Percentiles rank a stretch among this genome's conserved stretches.
Evolutionary conservation across 805 yeast species (phyloP).

Genomic region (Isabelozyma gotoi): DNA sequence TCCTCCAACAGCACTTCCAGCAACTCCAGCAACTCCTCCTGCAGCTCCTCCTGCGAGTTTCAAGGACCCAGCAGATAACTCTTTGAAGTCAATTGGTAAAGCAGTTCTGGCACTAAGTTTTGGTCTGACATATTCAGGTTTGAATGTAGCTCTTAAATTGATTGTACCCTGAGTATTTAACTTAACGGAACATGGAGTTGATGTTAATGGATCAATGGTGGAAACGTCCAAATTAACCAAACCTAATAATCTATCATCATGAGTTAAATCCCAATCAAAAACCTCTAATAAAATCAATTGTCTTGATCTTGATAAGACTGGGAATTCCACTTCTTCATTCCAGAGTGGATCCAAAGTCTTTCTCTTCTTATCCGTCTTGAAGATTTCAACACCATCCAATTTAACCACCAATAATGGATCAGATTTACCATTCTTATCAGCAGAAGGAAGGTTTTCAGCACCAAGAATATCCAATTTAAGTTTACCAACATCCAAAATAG

Average conservation of each 20-base stretch:
- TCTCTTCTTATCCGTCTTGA: slow-evolving; percentile 60
- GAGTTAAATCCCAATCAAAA: slow-evolving; percentile 79
- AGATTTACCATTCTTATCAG: slow-evolving; percentile 73
- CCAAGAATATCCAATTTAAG: slow-evolving; percentile 55
- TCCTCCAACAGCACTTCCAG: slow-evolving; percentile 37
- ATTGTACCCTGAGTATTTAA: slow-evolving; percentile 67
- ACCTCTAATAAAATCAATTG: slow-evolving; percentile 48
- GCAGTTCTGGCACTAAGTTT: slow-evolving; percentile 40
- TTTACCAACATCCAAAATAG: slow-evolving; percentile 67
- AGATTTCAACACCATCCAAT: slow-evolving; percentile 53
- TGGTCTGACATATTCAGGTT: slow-evolving; percentile 71
- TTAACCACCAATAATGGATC: slow-evolving; percentile 65
- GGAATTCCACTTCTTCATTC: slow-evolving; percentile 65
- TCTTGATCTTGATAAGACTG: slow-evolving; percentile 63
- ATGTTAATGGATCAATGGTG: slow-evolving; percentile 43
- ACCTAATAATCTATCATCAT: slow-evolving; percentile 64
- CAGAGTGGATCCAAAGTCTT: slow-evolving; percentile 73
- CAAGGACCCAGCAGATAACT: slow-evolving; percentile 46
- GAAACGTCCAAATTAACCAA: slow-evolving; percentile 49
- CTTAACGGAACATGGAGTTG: slow-evolving; percentile 46
- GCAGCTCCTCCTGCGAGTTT: slow-evolving; percentile 45
- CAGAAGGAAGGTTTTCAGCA: slow-evolving; percentile 54
- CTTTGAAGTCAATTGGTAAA: slow-evolving; percentile 39
- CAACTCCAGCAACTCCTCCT: slow-evolving; percentile 32
- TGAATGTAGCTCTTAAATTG: slow-evolving; percentile 53